A percentile compares a stretch with the other conserved stretches of the same genome.
phyloP scores from a whole-genome alignment of 805 yeast genomes.

The Wickerhamomyces ciferrii region DNA sequence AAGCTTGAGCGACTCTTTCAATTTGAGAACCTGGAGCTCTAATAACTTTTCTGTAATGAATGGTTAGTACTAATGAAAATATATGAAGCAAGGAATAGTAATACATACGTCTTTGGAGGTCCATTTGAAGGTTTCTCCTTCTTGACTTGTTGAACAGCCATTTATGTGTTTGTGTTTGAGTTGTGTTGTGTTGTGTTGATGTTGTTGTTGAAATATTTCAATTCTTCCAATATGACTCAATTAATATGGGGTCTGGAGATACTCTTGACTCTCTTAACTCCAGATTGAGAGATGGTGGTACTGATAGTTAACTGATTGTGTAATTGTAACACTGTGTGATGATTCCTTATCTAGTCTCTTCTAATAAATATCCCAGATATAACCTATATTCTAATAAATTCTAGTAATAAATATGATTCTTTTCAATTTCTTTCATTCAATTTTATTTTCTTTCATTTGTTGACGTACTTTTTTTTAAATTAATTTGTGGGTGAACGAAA shows the following conservation, averaged over 20 bases:
- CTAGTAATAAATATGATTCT: too few relatives aligned
- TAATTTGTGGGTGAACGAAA: background rate
- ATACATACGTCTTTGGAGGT: background rate
- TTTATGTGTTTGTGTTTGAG: background rate
- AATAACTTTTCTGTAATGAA: slow-evolving; percentile 39
- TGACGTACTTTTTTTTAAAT: too few relatives aligned
- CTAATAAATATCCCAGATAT: too few relatives aligned
- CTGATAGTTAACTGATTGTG: too few relatives aligned
- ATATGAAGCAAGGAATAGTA: background rate
- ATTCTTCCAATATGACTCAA: too few relatives aligned
- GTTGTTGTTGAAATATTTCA: too few relatives aligned
- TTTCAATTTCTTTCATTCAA: too few relatives aligned
- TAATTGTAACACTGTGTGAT: too few relatives aligned
- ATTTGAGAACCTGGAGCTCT: slow-evolving; percentile 62
- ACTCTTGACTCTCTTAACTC: background rate
- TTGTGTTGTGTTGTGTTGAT: slow-evolving; percentile 24
- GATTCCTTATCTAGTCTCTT: too few relatives aligned
- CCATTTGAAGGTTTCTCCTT: slow-evolving; percentile 1
- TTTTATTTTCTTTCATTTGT: too few relatives aligned
- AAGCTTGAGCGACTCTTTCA: slow-evolving; percentile 82
- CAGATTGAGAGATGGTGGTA: background rate
- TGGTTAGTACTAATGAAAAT: background rate
- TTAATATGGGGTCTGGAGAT: slow-evolving; percentile 1
- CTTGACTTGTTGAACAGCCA: slow-evolving; percentile 1
- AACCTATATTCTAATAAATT: too few relatives aligned